These are phyloP conservation scores for Teratosphaeria zuluensis DNA, from an alignment of 2,329 filamentous ascomycete species.

Conservation along the genomic window DNA sequence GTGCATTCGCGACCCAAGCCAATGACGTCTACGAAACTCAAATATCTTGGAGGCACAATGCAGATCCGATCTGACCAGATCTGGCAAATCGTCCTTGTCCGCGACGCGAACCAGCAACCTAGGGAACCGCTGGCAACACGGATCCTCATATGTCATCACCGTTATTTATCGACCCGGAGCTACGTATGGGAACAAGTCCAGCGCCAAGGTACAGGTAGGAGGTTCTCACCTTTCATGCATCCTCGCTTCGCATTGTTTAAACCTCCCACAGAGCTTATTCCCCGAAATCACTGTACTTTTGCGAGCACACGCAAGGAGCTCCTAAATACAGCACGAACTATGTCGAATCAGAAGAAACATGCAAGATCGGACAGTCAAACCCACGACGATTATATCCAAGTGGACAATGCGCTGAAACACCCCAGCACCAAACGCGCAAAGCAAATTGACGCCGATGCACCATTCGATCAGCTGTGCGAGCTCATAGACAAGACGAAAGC, in stretches of 20 bases:
- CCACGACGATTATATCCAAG: conserved; percentile 7
- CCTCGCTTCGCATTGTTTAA: neutral
- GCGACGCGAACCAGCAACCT: neutral
- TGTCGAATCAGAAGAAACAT: conserved; percentile 8
- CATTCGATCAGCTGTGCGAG: conserved; percentile 33
- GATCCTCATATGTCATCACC: neutral
- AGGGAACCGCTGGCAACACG: neutral
- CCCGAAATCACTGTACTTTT: neutral
- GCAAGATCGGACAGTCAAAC: conserved; percentile 6
- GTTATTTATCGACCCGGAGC: neutral
- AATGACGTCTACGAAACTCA: neutral
- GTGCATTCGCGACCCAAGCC: neutral
- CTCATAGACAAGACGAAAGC: conserved; percentile 29
- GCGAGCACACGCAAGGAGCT: neutral
- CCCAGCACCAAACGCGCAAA: conserved; percentile 42
- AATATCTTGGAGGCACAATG: neutral
- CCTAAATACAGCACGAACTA: neutral
- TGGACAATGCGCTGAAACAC: conserved; percentile 26
- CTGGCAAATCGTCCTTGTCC: neutral
- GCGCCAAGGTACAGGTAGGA: neutral
- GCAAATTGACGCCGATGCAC: conserved; percentile 37
- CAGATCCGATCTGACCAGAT: neutral
- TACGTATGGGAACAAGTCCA: neutral
- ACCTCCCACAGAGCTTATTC: neutral
- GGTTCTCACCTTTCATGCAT: neutral